phyloP scores from a whole-genome alignment of 441 rosid species.

The Metrosideros polymorpha region DNA sequence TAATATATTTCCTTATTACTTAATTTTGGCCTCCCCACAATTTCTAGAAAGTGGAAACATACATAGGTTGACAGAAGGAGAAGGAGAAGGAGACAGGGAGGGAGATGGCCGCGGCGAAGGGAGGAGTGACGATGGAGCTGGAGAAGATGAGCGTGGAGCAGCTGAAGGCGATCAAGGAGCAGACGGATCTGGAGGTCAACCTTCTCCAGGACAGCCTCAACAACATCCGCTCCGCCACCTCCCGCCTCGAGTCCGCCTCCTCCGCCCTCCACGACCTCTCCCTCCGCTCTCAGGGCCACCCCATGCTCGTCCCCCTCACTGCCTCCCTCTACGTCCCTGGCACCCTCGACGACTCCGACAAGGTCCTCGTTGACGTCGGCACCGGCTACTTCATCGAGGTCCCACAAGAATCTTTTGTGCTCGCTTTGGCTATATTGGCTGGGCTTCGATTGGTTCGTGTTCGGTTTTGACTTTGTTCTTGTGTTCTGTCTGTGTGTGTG shows the following conservation, averaged over 20 bases:
- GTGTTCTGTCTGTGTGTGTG: background rate
- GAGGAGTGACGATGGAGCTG: constrained; percentile 34
- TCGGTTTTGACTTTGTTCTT: background rate
- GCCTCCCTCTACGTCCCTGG: constrained; percentile 94
- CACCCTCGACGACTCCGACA: constrained; percentile 66
- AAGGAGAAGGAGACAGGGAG: background rate
- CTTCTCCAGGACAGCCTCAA: constrained; percentile 89
- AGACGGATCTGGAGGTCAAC: constrained; percentile 79
- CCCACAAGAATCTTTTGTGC: background rate
- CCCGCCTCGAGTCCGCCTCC: constrained; percentile 74
- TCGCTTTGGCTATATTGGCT: background rate
- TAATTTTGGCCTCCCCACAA: too few species aligned
- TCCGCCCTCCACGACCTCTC: constrained; percentile 80
- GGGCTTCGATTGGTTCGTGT: background rate
- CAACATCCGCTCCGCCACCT: constrained; percentile 87
- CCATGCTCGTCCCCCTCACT: constrained; percentile 84
- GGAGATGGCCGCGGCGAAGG: constrained; percentile 32
- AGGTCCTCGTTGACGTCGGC: constrained; percentile 83
- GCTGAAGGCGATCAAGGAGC: constrained; percentile 79
- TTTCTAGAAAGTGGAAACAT: background rate
- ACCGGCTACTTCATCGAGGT: constrained; percentile 98
- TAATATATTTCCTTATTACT: background rate
- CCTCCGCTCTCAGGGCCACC: constrained; percentile 66
- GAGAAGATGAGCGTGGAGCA: constrained; percentile 85
- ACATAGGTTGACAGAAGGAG: too few species aligned